Evolutionary conservation across 371 early-diverging fungal genomes (phyloP), one percentile per base, ranked within the genome.

Genomic region (Dentiscutata heterogama): DNA sequence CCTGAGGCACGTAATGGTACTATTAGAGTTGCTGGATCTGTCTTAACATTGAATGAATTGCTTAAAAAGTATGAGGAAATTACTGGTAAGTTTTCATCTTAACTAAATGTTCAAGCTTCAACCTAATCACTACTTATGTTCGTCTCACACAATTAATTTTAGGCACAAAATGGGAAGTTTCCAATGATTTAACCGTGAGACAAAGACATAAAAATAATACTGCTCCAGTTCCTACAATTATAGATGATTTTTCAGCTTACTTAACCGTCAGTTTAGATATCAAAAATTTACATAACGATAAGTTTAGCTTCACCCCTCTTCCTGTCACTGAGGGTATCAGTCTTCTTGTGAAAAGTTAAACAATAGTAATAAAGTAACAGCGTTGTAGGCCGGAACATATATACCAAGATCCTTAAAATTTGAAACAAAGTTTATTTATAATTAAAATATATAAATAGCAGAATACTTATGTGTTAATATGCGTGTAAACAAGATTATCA

Each of bases 101-200:
- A 14, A 16, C 11, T 13, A 25, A 50, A 56, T 63, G 0, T 60
- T 53, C 2, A 54, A 13, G 18, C 5, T 10, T 74, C n/a, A n/a
- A n/a, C n/a, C n/a, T n/a, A n/a, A n/a, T n/a, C n/a, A n/a, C n/a
- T n/a, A n/a, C n/a, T n/a, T n/a, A n/a, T n/a, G n/a, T n/a, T n/a
- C n/a, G n/a, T n/a, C n/a, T n/a, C n/a, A n/a, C n/a, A n/a, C 22
- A 65, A 20, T 22, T 65, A 65, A 35, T 67, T 39, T 10, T 51
- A 76, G 76, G 76, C 2, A 58, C 76, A 29, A 60, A 76, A 25
- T 76, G 77, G 77, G 27, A 76, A 76, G 77, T 76, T 61, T 20
- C 35, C 20, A 61, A 35, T 22, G 77, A 76, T 60, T 60, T 39
- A 13, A 60, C 56, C 4, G 6, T 61, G 13, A 18, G 50, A 76